Percentiles rank a stretch among this genome's conserved stretches.
Conservation (phyloP, 2,329 filamentous ascomycete genomes). For the Trichoderma lentiforme region DNA sequence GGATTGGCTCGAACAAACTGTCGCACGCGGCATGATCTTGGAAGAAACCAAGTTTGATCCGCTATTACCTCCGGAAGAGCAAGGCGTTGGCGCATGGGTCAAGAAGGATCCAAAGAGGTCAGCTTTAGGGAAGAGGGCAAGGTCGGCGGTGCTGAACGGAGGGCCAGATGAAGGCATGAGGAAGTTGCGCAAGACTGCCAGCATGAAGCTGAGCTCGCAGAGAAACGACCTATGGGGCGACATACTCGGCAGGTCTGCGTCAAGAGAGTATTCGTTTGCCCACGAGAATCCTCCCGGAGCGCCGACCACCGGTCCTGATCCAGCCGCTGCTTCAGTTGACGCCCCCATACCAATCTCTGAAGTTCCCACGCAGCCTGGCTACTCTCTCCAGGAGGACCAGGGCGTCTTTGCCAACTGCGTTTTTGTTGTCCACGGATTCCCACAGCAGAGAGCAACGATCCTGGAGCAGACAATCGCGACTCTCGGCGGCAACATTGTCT, state of each 20-base stretch:
- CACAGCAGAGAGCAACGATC: constrained; percentile 46
- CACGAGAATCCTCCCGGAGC: constrained; percentile 23
- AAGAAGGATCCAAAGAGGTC: constrained; percentile 46
- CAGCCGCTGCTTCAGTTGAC: constrained; percentile 16
- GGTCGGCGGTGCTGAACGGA: constrained; percentile 41
- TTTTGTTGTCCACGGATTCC: constrained; percentile 61
- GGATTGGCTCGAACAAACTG: constrained; percentile 81
- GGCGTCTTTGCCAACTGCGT: constrained; percentile 54
- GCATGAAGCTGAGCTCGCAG: constrained; percentile 76
- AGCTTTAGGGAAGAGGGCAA: constrained; percentile 56
- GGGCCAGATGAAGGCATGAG: constrained; percentile 59
- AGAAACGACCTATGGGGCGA: constrained; percentile 86
- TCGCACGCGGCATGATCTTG: constrained; percentile 83
- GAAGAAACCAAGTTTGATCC: constrained; percentile 86
- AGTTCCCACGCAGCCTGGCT: constrained; percentile 17
- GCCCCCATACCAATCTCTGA: neutral
- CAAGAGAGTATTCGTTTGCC: constrained; percentile 35
- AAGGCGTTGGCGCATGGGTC: constrained; percentile 74
- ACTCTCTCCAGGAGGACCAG: constrained; percentile 20
- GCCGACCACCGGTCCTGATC: neutral
- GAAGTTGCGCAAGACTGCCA: constrained; percentile 84
- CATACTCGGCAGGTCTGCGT: constrained; percentile 59
- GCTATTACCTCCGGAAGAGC: constrained; percentile 62
- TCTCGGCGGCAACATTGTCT: constrained; percentile 44
- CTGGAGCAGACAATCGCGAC: constrained; percentile 47